phyloP scores from a whole-genome alignment of 179 eudicot species.

The Patellifolia procumbens region DNA sequence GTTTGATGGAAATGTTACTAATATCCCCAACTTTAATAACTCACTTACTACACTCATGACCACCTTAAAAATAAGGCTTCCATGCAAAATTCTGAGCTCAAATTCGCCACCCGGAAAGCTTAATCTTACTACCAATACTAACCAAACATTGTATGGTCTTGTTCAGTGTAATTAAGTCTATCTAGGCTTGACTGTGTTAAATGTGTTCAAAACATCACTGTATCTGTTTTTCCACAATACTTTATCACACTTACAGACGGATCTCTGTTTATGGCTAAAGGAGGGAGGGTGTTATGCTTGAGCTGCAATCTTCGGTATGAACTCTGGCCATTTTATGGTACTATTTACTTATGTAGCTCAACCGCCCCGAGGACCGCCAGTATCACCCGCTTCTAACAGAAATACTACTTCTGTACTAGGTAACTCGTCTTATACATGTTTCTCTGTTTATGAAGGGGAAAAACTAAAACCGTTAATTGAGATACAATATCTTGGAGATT shows the following conservation, averaged over 20 bases:
- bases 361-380: background rate
- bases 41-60: slow-evolving; percentile 22
- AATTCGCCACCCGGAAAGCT: slow-evolving; percentile 33
- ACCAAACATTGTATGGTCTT: slow-evolving; percentile 30
- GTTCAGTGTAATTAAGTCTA: slow-evolving; percentile 47
- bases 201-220: background rate
- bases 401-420: too few relatives aligned
- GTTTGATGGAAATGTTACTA: background rate
- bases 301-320: slow-evolving; percentile 31
- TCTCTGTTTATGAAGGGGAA: too few relatives aligned
- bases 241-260: slow-evolving; percentile 9
- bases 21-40: slow-evolving; percentile 10
- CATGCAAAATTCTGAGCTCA: slow-evolving; percentile 25
- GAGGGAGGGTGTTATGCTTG: slow-evolving; percentile 10
- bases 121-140: background rate
- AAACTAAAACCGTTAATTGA: too few relatives aligned
- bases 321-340: slow-evolving; percentile 16
- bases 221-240: background rate
- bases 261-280: slow-evolving; percentile 28
- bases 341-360: slow-evolving; percentile 16
- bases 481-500: too few relatives aligned
- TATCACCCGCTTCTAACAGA: slow-evolving; percentile 10
- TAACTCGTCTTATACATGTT: too few relatives aligned
- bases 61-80: slow-evolving; percentile 25
- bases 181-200: slow-evolving; percentile 21